Base-by-base conservation (phyloP, 148 eudicot species). In the Bassia scoparia region DNA sequence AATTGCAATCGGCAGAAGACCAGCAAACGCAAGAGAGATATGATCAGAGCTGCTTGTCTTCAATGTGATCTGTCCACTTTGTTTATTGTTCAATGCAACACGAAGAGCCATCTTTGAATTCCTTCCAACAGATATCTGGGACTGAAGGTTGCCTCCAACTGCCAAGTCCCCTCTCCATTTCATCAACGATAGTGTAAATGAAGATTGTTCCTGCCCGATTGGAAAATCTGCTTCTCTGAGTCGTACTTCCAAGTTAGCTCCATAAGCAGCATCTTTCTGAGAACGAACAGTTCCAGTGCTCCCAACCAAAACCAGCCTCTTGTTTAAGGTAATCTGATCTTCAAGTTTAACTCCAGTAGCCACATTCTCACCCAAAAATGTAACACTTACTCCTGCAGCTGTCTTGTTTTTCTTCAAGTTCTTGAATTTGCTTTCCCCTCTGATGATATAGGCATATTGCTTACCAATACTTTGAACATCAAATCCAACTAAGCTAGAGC, bases 1-100 rank as follows among this genome's bases (percentile, higher is more conserved):
- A 31, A 87, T 33, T 13, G 73, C 89, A 33, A 89, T 81, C 1
- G 99, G 97, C 35, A 95, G 44, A 52, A 95, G 81, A 26, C 89
- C 94, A 18, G 89, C 86, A 38, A 89, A 87, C 3, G 96, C 96
- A 13, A 95, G 82, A 43, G 86, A 78, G 21, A 88, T 81, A 82
- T 87, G 86, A 46, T 95, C 99, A 5, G 99, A 91, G 74, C 89
- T 91, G 87, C 97, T 95, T 27, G 96, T 95, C 81, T 83, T 85
- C 78, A 88, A 88, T 4, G 89, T 86, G 37, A 95, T 78, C 89
- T 92, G 93, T 34, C 99, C 99, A 70, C 89, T 95, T n/a, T 83
- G 80, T 86, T 95, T 95, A 76, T 91, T 95, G 80, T 95, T 95
- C 59, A 95, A 80, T 20, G 92, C 92, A 43, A 88, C 88, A 18